Evolutionary conservation across 1,284 basidiomycete species (phyloP).

Genomic region (Leccinum proliferum): DNA sequence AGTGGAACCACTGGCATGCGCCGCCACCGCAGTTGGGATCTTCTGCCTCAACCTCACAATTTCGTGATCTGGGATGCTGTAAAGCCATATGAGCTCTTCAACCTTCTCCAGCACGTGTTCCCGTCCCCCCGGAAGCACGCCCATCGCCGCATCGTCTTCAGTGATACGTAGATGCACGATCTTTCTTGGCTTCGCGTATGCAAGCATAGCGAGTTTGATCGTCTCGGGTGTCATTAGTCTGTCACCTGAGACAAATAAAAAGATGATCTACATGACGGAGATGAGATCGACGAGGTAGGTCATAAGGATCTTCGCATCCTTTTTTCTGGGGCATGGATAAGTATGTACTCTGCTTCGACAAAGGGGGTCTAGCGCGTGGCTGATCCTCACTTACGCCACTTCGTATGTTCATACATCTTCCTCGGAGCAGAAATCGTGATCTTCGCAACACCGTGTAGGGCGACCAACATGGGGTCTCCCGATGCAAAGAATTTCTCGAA

Average conservation of each 20-base stretch:
- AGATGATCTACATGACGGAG: slow-evolving; percentile 19
- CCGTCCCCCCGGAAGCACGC: slow-evolving; percentile 1
- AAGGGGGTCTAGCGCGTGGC: neutral
- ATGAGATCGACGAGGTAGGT: slow-evolving; percentile 8
- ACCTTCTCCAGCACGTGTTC: slow-evolving; percentile 13
- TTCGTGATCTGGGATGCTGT: slow-evolving; percentile 8
- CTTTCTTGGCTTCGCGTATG: slow-evolving; percentile 1
- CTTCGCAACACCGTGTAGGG: neutral
- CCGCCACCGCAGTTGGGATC: neutral
- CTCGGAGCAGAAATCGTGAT: slow-evolving; percentile 11
- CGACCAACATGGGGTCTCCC: neutral
- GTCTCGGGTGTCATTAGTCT: neutral
- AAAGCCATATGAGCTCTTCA: slow-evolving; percentile 11
- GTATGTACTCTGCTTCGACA: neutral
- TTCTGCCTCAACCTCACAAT: slow-evolving; percentile 1
- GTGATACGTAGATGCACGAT: neutral
- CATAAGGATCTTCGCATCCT: slow-evolving; percentile 17
- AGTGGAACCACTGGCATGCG: neutral
- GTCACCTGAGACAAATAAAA: slow-evolving; percentile 3
- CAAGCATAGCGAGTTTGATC: neutral
- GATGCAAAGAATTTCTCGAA: neutral
- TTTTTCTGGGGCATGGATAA: slow-evolving; percentile 1
- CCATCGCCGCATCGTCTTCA: neutral
- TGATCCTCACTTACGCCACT: slow-evolving; percentile 6
- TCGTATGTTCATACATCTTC: neutral